Evolutionary conservation across 352 stramenopile species (phyloP), one percentile per base, ranked within the genome.

Genomic region (Lagenidium giganteum): DNA sequence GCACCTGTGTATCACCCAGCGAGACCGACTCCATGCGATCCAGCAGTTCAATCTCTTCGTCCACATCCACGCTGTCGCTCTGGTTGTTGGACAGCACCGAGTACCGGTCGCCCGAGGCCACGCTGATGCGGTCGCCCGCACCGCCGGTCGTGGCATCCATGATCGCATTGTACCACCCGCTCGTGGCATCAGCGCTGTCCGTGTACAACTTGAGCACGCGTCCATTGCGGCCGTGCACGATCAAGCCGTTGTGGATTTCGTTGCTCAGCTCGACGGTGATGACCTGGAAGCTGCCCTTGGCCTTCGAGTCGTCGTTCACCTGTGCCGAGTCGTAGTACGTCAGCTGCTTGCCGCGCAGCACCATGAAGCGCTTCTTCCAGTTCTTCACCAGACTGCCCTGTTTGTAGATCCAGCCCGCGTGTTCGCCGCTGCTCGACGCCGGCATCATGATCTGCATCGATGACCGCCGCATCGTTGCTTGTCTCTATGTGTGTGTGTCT

Each of bases 281-380:
- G 37, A 93, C 76, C 57, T 86, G 71, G 57, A 93, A 89, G 41
- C 66, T 83, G 26, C 81, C 81, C 29, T 88, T 89, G 42, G 79
- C 72, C 47, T 88, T 86, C 14, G 69, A 67, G n/a, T 57, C 64
- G 13, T 64, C 43, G 20, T 48, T 71, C 38, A 91, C 43, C 16
- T 62, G 69, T 31, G 72, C 70, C 46, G 73, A 88, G 55, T 91
- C 70, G 61, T 91, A 93, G 62, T 93, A 93, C 47, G 76, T 87
- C 25, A 93, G 61, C 38, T 89, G 75, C 32, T 79, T 79, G n/a
- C 76, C 78, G 23, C 61, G 61, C 35, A 93, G 64, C 47, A 93
- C 73, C 69, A 93, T 83, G 52, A 84, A 93, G 33, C 81, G 77
- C 61, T 86, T 85, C 71, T 93, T 93, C 81, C 81, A 93, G 61